Conservation (phyloP, 2,329 filamentous ascomycete genomes). For the Paecilomyces variotii region DNA sequence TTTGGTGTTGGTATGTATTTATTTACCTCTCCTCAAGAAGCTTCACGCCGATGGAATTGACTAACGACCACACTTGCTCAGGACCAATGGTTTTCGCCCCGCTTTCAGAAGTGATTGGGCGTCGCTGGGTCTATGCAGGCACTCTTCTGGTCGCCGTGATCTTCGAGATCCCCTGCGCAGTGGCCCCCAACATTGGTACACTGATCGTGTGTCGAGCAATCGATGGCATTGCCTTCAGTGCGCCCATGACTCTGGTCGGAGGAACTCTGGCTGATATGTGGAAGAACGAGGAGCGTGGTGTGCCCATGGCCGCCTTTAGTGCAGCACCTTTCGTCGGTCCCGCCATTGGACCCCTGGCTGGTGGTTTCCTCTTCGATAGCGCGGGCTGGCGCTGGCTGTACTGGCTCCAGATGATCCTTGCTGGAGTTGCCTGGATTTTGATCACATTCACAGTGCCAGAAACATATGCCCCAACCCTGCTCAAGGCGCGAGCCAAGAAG, state of each 20-base stretch:
- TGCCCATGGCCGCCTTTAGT: conserved; percentile 79
- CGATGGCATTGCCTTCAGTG: conserved; percentile 76
- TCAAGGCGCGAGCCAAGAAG: conserved; percentile 62
- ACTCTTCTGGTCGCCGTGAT: conserved; percentile 64
- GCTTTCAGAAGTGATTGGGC: conserved; percentile 65
- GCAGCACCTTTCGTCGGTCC: conserved; percentile 78
- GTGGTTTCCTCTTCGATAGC: conserved; percentile 65
- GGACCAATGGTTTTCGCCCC: conserved; percentile 75
- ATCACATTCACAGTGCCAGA: conserved; percentile 87
- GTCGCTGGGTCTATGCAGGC: conserved; percentile 60
- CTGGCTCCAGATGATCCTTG: conserved; percentile 75
- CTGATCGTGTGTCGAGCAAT: conserved; percentile 69
- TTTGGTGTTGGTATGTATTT: conserved; percentile 60
- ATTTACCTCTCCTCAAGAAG: not conserved
- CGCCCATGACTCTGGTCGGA: conserved; percentile 78
- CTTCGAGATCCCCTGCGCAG: conserved; percentile 73
- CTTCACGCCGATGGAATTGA: too few relatives aligned
- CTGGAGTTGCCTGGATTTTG: conserved; percentile 60
- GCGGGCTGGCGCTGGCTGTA: conserved; percentile 77
- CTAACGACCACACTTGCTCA: conserved; percentile 14
- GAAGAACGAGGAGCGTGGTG: conserved; percentile 72
- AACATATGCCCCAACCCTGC: conserved; percentile 75
- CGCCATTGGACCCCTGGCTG: conserved; percentile 66
- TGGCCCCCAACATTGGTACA: conserved; percentile 67
- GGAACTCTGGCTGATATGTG: conserved; percentile 79